Percentiles rank a stretch among this genome's conserved stretches.
Conservation (phyloP, 352 stramenopile genomes). For the Salisapilia sapeloensis region DNA sequence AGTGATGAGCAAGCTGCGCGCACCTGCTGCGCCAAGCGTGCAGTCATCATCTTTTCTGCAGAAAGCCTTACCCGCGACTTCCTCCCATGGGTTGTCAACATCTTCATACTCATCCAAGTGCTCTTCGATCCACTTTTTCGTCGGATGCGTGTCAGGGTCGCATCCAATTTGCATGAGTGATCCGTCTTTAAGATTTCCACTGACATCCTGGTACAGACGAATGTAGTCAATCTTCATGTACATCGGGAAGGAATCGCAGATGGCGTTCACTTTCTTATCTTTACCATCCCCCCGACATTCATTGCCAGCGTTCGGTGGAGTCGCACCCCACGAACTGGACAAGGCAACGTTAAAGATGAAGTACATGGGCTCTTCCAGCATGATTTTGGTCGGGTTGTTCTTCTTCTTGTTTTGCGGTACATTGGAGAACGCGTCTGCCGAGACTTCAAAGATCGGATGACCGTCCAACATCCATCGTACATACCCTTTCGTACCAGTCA, state of each 20-base stretch:
- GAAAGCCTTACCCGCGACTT: slow-evolving; percentile 18
- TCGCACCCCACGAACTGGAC: slow-evolving; percentile 76
- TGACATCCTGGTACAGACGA: slow-evolving; percentile 32
- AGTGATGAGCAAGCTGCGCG: too few species aligned
- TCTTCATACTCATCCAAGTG: slow-evolving; percentile 32
- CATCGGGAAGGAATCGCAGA: slow-evolving; percentile 53
- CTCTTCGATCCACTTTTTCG: slow-evolving; percentile 27
- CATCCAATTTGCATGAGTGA: slow-evolving; percentile 30
- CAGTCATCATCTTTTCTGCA: slow-evolving; percentile 24
- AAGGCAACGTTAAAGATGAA: slow-evolving; percentile 93
- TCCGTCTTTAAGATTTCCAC: too few species aligned
- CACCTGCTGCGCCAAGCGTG: slow-evolving; percentile 14
- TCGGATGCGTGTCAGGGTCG: slow-evolving; percentile 27
- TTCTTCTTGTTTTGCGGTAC: slow-evolving; percentile 23
- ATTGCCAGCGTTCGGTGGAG: slow-evolving; percentile 39
- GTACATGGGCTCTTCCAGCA: slow-evolving; percentile 91
- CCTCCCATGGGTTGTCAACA: slow-evolving; percentile 16
- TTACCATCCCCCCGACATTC: slow-evolving; percentile 29
- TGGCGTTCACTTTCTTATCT: slow-evolving; percentile 20
- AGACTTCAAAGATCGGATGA: slow-evolving; percentile 79
- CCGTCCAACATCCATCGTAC: slow-evolving; percentile 68
- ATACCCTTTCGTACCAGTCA: slow-evolving; percentile 29
- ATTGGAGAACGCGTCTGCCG: slow-evolving; percentile 27
- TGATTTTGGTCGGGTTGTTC: slow-evolving; percentile 73
- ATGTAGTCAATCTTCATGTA: slow-evolving; percentile 53